Base-by-base conservation (phyloP, 2,329 filamentous ascomycete species). In the Ceratocystis lukuohia region DNA sequence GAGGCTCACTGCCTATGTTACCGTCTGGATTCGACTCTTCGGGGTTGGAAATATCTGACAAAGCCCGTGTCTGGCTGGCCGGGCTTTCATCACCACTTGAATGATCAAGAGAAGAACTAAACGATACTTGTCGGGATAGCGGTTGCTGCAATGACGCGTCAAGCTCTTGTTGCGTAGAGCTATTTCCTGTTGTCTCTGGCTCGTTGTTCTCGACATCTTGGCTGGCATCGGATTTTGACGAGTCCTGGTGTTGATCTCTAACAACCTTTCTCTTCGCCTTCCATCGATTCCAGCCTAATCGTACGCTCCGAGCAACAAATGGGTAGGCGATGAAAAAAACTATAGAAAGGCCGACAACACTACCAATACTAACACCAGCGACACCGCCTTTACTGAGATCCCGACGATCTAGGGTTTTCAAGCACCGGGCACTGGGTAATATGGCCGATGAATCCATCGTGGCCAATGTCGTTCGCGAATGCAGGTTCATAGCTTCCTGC, bases 341-440 rank as follows among this genome's bases (percentile, higher is more conserved):
- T 46, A 69, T 65, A 10, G 67, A 61, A 12, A 64, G 56, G 33
- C 69, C 66, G 20, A 69, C 79, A 1, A 79, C 75, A 1, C 72
- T 74, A 22, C 83, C 83, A 46, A 87, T 75, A 1, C 77, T 78
- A 44, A 87, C 84, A 4, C 84, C 85, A 1, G 82, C 83, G 37
- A 87, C 85, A 1, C 80, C 81, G 4, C 83, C 83, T 0, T 72
- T 68, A 17, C 71, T 72, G 25, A 76, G 69, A 53, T 64, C 62
- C 15, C 69, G 63, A 28, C 61, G 48, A 17, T 59, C 46, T 17
- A 68, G 62, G 3, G 65, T 41, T 59, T 59, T 37, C 28, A 30
- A 20, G 7, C 56, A 37, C 33, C 17, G 15, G 17, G 56, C n/a
- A 15, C 15, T 37, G 25, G 56, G 28, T n/a, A 30, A 37, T 59